phyloP scores from a whole-genome alignment of 1,139 yeast genomes.

The Geotrichum fermentans region DNA sequence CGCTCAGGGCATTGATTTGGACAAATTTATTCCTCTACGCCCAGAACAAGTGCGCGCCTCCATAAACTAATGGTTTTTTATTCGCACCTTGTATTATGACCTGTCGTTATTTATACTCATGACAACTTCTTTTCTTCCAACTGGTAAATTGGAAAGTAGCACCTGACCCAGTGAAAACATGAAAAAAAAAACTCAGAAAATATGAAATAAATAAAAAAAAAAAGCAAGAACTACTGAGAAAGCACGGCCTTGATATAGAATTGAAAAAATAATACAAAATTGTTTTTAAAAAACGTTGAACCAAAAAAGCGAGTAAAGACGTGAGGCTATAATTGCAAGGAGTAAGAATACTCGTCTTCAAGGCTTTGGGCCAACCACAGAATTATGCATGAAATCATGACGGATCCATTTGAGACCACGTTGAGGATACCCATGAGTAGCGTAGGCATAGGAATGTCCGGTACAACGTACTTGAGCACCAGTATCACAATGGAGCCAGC shows the following conservation, averaged over 20 bases:
- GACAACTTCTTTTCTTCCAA: conserved; percentile 1
- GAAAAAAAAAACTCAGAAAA: not conserved
- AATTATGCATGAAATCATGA: conserved; percentile 81
- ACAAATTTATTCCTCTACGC: conserved; percentile 37
- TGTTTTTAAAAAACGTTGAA: not conserved
- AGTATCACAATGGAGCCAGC: conserved; percentile 88
- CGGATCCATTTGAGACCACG: conserved; percentile 70
- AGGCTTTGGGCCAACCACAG: conserved; percentile 95
- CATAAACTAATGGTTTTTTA: conserved; percentile 2
- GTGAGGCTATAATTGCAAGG: conserved; percentile 59
- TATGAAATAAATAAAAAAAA: not conserved
- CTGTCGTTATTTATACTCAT: conserved; percentile 5
- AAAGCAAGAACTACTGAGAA: not conserved
- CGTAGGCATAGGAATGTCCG: conserved; percentile 77
- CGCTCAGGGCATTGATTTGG: conserved; percentile 37
- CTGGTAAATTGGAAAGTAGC: not conserved
- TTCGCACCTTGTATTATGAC: conserved; percentile 1
- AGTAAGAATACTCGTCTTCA: conserved; percentile 92
- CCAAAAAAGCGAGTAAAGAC: not conserved
- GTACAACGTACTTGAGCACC: conserved; percentile 75
- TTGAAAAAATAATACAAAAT: not conserved
- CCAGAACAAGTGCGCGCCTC: conserved; percentile 32
- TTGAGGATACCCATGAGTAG: conserved; percentile 94
- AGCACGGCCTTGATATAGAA: too few relatives aligned
- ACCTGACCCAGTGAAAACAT: not conserved